phyloP scores from a whole-genome alignment of 202 grass and related monocot genomes.

The Hordeum pubiflorum region DNA sequence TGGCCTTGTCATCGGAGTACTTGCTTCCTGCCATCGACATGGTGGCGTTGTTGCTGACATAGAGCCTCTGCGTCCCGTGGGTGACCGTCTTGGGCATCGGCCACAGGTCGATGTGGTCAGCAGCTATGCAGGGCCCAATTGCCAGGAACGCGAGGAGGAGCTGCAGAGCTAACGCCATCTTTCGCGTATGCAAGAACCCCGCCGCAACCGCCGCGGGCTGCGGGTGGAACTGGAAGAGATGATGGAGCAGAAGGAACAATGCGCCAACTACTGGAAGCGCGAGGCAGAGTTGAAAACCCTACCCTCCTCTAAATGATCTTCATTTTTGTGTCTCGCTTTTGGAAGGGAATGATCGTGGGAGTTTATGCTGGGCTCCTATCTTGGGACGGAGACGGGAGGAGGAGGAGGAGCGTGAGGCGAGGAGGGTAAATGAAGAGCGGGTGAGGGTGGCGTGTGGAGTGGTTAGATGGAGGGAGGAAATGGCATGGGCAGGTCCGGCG shows the following conservation, averaged over 20 bases:
- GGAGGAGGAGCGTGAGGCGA: constrained; percentile 22
- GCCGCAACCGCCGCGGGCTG: neutral
- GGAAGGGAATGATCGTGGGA: constrained; percentile 1
- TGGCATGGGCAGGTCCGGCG: constrained; percentile 28
- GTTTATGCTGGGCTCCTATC: constrained; percentile 16
- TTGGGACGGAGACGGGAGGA: constrained; percentile 32
- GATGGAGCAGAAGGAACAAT: neutral
- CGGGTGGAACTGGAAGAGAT: neutral
- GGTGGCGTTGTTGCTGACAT: constrained; percentile 53
- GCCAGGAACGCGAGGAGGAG: constrained; percentile 42
- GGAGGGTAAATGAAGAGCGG: constrained; percentile 19
- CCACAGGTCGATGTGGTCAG: constrained; percentile 60
- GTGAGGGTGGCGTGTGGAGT: neutral
- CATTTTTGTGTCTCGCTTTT: neutral
- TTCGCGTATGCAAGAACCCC: neutral
- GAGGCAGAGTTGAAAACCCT: constrained; percentile 5
- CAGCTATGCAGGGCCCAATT: constrained; percentile 30
- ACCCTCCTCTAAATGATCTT: neutral
- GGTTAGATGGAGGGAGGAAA: constrained; percentile 46
- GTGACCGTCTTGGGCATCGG: constrained; percentile 66
- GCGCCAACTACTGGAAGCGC: constrained; percentile 10
- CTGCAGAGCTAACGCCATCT: constrained; percentile 25
- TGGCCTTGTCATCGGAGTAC: constrained; percentile 49
- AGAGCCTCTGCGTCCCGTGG: constrained; percentile 55
- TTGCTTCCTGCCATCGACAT: constrained; percentile 58